phyloP scores from a whole-genome alignment of 805 yeast species.

The Saturnispora halmiae region DNA sequence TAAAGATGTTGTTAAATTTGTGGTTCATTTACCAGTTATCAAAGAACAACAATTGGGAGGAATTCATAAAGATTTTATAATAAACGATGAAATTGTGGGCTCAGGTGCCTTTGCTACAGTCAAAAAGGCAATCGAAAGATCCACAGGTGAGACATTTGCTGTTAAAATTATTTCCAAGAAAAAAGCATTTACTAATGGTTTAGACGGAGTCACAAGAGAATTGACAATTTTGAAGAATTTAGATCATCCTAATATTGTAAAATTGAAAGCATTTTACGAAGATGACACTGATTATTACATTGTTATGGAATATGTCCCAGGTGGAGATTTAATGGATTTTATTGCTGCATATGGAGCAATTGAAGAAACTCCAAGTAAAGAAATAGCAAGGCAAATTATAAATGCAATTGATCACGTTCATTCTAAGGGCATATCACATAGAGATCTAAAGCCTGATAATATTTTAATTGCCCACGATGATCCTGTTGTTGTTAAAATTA shows the following conservation, averaged over 20 bases:
- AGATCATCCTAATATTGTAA: slow-evolving; percentile 79
- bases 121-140: slow-evolving; percentile 77
- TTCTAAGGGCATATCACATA: slow-evolving; percentile 82
- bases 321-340: slow-evolving; percentile 97
- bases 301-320: slow-evolving; percentile 93
- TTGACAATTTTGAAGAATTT: slow-evolving; percentile 68
- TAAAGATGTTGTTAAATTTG: slow-evolving; percentile 50
- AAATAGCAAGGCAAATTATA: slow-evolving; percentile 74
- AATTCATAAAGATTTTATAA: slow-evolving; percentile 45
- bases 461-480: slow-evolving; percentile 83
- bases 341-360: slow-evolving; percentile 88
- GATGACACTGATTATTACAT: slow-evolving; percentile 73
- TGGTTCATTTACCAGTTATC: slow-evolving; percentile 38
- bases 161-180: slow-evolving; percentile 82
- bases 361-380: slow-evolving; percentile 84
- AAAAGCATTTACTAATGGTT: slow-evolving; percentile 65
- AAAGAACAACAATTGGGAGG: slow-evolving; percentile 14
- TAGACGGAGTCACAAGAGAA: slow-evolving; percentile 80
- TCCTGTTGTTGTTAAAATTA: slow-evolving; percentile 84
- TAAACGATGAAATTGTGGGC: slow-evolving; percentile 80
- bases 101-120: slow-evolving; percentile 99
- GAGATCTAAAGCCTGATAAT: slow-evolving; percentile 95
- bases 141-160: slow-evolving; percentile 79
- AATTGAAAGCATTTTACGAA: slow-evolving; percentile 75
- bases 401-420: slow-evolving; percentile 85